Base-by-base conservation (phyloP, 169 alveolate genomes). In the Hammondia hammondi region DNA sequence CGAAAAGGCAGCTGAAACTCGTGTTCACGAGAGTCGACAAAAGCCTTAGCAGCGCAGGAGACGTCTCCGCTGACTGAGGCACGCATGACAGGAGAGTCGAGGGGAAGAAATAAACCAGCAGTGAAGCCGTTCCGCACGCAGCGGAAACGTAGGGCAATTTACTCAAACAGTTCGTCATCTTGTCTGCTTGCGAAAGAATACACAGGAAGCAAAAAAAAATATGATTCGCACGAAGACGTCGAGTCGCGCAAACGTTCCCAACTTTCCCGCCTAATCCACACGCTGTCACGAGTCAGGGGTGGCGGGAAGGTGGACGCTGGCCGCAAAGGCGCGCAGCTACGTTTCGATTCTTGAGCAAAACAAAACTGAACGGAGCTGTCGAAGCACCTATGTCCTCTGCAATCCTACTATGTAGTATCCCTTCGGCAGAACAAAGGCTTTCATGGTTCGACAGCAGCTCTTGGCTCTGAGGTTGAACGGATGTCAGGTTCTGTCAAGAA, bases 1-100 rank as follows among this genome's bases (percentile, higher is more conserved):
- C 95, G 43, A 92, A 92, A 56, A 92, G 88, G 81, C 92, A 81
- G 71, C 95, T 89, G 57, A 92, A 92, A 81, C 95, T 92, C 73
- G 92, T 81, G 92, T 92, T 92, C 29, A 92, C 85, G 3, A 92
- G 92, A 70, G 95, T 89, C 24, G 90, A 73, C 95, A 92, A 21
- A 57, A 77, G 52, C 21, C 88, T 24, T 52, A 92, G 81, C 37
- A 70, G n/a, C 35, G 57, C 57, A 32, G 95, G 95, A 45, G 88
- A 52, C 35, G 56, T 84, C 73, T 92, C 95, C 39, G 95, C 57
- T 35, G 48, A 90, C 72, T 82, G 92, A 43, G 90, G 90, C 35
- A 48, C 71, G 29, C n/a, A 35, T 27, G 90, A 82, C 46, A 84
- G 87, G 73, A 92, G 88, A 61, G 92, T 57, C 32, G 95, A 57